Evolutionary conservation across 257 asterid genomes (phyloP).

Genomic region (Rhazya stricta): DNA sequence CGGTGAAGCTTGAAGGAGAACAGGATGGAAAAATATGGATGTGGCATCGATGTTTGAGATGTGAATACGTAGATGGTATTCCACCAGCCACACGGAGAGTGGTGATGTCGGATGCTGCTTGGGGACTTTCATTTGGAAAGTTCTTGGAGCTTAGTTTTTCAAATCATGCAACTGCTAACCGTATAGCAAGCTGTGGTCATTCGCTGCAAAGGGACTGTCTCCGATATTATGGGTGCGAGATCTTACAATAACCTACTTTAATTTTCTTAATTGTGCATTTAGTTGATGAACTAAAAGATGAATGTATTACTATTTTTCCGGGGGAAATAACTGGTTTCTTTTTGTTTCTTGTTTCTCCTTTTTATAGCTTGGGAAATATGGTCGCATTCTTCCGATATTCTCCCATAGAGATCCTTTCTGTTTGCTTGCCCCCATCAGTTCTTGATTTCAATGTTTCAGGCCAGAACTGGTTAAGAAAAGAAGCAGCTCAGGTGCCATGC

Average conservation of each 20-base stretch:
- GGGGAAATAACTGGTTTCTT: neutral
- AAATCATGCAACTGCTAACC: slow-evolving; percentile 89
- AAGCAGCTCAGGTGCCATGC: slow-evolving; percentile 60
- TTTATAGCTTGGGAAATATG: slow-evolving; percentile 76
- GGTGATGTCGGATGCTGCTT: slow-evolving; percentile 91
- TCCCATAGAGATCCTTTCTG: slow-evolving; percentile 71
- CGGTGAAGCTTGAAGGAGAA: slow-evolving; percentile 72
- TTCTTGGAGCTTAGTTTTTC: slow-evolving; percentile 96
- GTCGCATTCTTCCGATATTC: slow-evolving; percentile 89
- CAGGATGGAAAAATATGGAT: slow-evolving; percentile 95
- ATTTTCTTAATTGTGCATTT: slow-evolving; percentile 7
- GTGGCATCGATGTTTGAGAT: slow-evolving; percentile 98
- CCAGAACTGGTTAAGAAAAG: slow-evolving; percentile 63
- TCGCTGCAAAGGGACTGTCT: slow-evolving; percentile 96
- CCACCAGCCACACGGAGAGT: slow-evolving; percentile 85
- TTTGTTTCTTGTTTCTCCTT: neutral
- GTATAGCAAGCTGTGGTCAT: slow-evolving; percentile 93
- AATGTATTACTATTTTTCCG: neutral
- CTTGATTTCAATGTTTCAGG: slow-evolving; percentile 67
- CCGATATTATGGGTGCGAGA: slow-evolving; percentile 78
- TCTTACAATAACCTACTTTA: slow-evolving; percentile 1
- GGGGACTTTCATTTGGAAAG: slow-evolving; percentile 98
- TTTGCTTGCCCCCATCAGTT: slow-evolving; percentile 70
- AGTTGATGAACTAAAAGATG: neutral
- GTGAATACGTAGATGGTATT: slow-evolving; percentile 55